Percentiles rank a stretch among this genome's conserved stretches.
Conservation (phyloP, 306 rosid species). For the Carpinus fangiana region DNA sequence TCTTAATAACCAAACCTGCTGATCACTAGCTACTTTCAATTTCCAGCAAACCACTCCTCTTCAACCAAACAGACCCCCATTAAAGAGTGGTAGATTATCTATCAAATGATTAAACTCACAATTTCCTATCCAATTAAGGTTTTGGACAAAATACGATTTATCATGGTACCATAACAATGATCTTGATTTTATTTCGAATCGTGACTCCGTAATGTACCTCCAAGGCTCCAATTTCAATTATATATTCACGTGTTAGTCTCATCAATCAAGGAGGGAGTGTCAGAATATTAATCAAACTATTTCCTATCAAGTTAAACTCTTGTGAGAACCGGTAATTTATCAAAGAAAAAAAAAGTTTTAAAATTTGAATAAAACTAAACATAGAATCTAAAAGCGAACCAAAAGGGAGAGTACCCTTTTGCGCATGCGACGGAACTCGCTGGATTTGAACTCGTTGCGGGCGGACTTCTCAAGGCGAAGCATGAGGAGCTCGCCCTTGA, state of each 20-base stretch:
- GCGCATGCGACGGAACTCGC: slow-evolving; percentile 85
- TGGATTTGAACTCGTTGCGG: slow-evolving; percentile 79
- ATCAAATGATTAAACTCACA: too few species aligned
- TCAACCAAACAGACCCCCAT: background rate
- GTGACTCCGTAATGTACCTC: too few species aligned
- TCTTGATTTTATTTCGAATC: too few species aligned
- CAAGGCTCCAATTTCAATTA: too few species aligned
- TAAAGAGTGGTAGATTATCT: background rate
- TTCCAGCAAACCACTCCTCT: background rate
- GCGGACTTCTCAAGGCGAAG: slow-evolving; percentile 83
- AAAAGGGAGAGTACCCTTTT: slow-evolving; percentile 55
- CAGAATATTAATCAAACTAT: too few species aligned
- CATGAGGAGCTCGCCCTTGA: slow-evolving; percentile 89
- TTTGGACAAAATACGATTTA: too few species aligned
- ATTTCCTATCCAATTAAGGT: too few species aligned
- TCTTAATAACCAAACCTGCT: background rate
- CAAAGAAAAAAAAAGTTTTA: background rate
- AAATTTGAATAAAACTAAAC: background rate
- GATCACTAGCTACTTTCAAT: background rate
- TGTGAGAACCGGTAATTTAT: too few species aligned
- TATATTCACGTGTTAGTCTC: too few species aligned
- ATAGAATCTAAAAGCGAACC: background rate
- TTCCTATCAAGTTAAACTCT: too few species aligned
- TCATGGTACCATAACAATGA: too few species aligned
- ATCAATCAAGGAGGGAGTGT: too few species aligned